Conservation (phyloP, 441 rosid genomes). For the Breynia disticha region DNA sequence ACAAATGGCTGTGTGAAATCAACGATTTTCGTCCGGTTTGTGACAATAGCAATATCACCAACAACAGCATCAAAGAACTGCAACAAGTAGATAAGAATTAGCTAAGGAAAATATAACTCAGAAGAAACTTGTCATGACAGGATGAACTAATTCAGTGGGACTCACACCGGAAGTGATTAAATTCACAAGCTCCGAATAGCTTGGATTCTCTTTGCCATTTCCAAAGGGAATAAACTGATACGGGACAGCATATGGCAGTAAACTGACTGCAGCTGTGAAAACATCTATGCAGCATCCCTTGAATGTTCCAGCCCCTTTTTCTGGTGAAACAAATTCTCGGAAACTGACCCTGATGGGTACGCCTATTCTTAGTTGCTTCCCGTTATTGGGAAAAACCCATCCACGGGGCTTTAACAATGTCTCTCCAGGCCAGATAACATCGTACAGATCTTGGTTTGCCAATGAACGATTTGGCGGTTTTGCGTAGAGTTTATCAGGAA, state of each 20-base stretch:
- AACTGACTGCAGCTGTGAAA: conserved; percentile 59
- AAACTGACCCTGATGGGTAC: conserved; percentile 68
- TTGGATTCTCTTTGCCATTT: conserved; percentile 58
- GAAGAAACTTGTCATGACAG: too few species aligned
- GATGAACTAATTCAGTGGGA: conserved; percentile 14
- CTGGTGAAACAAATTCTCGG: conserved; percentile 61
- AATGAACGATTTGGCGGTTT: conserved; percentile 48
- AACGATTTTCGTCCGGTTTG: conserved; percentile 68
- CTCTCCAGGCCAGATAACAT: conserved; percentile 90
- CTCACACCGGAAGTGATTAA: conserved; percentile 65
- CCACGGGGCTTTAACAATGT: conserved; percentile 61
- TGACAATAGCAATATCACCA: conserved; percentile 80
- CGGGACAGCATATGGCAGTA: conserved; percentile 77
- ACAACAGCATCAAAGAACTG: conserved; percentile 77
- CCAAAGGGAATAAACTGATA: conserved; percentile 64
- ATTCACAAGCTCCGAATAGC: conserved; percentile 60
- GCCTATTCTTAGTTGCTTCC: conserved; percentile 65
- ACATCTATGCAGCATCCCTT: conserved; percentile 91
- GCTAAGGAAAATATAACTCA: not conserved
- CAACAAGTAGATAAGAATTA: conserved; percentile 19
- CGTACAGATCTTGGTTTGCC: conserved; percentile 37
- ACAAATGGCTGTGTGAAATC: conserved; percentile 90
- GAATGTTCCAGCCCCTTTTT: conserved; percentile 44
- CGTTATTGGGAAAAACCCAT: conserved; percentile 84
- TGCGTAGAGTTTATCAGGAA: conserved; percentile 51